Base-by-base conservation (phyloP, 306 rosid genomes). In the Prunus mume region DNA sequence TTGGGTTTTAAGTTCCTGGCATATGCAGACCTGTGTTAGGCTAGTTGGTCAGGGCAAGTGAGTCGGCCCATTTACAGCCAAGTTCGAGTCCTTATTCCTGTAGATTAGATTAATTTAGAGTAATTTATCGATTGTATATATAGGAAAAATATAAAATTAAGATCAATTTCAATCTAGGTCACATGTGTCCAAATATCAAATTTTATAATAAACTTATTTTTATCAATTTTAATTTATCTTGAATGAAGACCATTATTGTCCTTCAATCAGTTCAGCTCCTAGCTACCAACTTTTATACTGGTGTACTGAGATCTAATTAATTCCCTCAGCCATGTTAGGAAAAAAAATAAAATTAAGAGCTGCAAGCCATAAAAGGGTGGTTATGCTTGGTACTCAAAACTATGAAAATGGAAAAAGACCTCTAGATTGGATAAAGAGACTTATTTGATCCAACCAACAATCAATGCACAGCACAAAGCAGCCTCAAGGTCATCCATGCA, bases 361-460 rank as follows among this genome's bases (percentile, higher is more conserved):
- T 56, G 25, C 69, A 25, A 3, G 43, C 45, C 43, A 58, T 60
- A 25, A 43, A 58, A 58, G 24, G 76, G 27, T 43, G 6, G 50
- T 14, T 25, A 34, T 17, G 18, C 12, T 20, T 25, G n/a, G 45
- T 11, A 60, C 56, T 60, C 58, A 45, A 60, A 28, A 22, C 24
- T 17, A 24, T 58, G 27, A 72, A 43, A 57, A 5, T 43, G 57
- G 67, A 72, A 72, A 72, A 15, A 58, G 19, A 25, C 18, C n/a
- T 58, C 15, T 73, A n/a, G 12, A 72, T 38, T 61, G 24, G 68
- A 60, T 57, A 22, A 34, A 72, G 52, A 43, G 32, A 71, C 75
- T 19, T 60, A 43, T 57, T 80, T 74, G 46, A 80, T 60, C 74
- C 71, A 80, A 80, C 76, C 83, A 50, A 74, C 71, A 74, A 57